phyloP scores from a whole-genome alignment of 371 early-diverging fungal genomes.

The Apophysomyces elegans region DNA sequence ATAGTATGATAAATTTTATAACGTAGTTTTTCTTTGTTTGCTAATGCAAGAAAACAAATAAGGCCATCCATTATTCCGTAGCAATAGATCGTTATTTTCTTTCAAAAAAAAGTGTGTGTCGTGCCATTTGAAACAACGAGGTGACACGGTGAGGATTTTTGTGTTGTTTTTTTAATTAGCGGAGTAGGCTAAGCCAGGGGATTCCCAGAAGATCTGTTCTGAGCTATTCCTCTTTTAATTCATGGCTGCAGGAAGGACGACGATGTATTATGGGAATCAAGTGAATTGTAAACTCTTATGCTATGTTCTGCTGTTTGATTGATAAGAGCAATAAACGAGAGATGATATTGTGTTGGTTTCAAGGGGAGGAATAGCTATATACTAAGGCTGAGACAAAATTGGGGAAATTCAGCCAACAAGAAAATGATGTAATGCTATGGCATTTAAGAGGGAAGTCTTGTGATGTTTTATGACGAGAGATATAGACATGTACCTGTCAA shows the following conservation, averaged over 20 bases:
- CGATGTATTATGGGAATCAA: no score
- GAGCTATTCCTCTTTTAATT: not conserved
- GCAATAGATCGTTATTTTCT: not conserved
- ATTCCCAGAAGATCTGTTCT: not conserved
- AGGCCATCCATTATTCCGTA: not conserved
- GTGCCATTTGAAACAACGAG: constrained; percentile 3
- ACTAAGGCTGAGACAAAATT: not conserved
- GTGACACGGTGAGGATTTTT: not conserved
- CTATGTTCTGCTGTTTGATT: constrained; percentile 23
- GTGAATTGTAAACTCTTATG: not conserved
- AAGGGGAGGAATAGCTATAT: not conserved
- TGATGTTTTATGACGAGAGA: no score
- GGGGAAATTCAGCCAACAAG: not conserved
- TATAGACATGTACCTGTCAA: constrained; percentile 2
- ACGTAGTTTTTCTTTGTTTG: no score
- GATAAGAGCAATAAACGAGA: not conserved
- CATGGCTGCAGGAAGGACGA: no score
- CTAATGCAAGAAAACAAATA: no score
- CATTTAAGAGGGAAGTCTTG: not conserved
- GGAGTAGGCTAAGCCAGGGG: not conserved
- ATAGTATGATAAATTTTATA: not conserved
- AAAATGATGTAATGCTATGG: not conserved
- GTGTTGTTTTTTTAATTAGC: constrained; percentile 9
- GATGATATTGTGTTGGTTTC: not conserved
- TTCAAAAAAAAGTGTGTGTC: no score